phyloP scores from a whole-genome alignment of 2,329 filamentous ascomycete species.

The Fusarium nurragi region DNA sequence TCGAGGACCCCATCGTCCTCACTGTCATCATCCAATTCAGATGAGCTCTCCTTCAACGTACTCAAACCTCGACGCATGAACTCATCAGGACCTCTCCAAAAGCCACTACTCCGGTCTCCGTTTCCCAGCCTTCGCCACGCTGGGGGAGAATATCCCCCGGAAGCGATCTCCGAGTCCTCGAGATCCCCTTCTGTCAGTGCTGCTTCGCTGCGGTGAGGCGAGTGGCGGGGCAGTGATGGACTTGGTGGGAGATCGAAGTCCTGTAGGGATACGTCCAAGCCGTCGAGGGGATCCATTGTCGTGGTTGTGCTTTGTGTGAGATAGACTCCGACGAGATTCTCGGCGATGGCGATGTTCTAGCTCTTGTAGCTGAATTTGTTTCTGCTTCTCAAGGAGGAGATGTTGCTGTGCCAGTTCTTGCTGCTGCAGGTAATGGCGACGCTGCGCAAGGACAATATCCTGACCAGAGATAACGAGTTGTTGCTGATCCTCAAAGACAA shows the following conservation, averaged over 20 bases:
- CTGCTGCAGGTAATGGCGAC: slow-evolving; percentile 37
- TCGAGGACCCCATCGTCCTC: slow-evolving; percentile 57
- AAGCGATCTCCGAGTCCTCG: slow-evolving; percentile 59
- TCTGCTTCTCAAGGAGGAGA: slow-evolving; percentile 33
- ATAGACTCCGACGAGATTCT: slow-evolving; percentile 14
- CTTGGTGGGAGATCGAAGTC: slow-evolving; percentile 63
- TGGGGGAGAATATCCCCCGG: slow-evolving; percentile 66
- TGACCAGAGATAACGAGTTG: slow-evolving; percentile 47
- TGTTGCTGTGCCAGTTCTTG: slow-evolving; percentile 25
- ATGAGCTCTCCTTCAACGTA: slow-evolving; percentile 39
- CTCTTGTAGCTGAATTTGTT: slow-evolving; percentile 35
- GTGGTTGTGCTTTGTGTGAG: slow-evolving; percentile 15
- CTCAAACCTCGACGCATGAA: slow-evolving; percentile 53
- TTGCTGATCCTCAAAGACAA: slow-evolving; percentile 49
- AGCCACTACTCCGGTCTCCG: slow-evolving; percentile 66
- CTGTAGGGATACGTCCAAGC: slow-evolving; percentile 63
- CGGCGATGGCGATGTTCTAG: slow-evolving; percentile 31
- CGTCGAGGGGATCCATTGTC: slow-evolving; percentile 52
- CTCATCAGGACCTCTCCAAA: slow-evolving; percentile 68
- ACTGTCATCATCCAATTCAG: slow-evolving; percentile 45
- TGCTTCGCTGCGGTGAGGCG: slow-evolving; percentile 49
- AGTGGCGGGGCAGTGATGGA: slow-evolving; percentile 48
- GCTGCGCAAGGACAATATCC: slow-evolving; percentile 44
- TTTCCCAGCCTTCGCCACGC: slow-evolving; percentile 70
- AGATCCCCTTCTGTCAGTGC: slow-evolving; percentile 49